These are phyloP conservation scores for Ramaria rubella DNA, from an alignment of 768 basidiomycete genomes.

Conservation along the genomic window DNA sequence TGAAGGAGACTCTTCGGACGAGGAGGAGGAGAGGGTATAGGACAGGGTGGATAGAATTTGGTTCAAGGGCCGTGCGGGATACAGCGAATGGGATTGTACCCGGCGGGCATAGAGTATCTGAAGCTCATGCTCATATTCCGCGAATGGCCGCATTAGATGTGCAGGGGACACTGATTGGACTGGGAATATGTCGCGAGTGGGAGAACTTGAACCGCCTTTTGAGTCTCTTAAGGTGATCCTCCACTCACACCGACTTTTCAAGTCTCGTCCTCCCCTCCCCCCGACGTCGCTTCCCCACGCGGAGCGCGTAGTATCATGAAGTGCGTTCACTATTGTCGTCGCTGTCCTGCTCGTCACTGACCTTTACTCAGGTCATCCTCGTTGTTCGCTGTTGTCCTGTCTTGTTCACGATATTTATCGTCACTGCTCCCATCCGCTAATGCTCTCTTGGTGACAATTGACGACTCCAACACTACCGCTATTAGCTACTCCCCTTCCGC, in stretches of 20 bases:
- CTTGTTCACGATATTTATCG: slow-evolving; percentile 6
- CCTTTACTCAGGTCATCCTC: slow-evolving; percentile 8
- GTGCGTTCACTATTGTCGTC: background rate
- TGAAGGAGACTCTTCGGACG: too few species aligned
- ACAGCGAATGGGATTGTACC: background rate
- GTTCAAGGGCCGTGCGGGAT: background rate
- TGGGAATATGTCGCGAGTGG: slow-evolving; percentile 4
- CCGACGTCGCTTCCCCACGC: slow-evolving; percentile 14
- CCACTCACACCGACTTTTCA: background rate
- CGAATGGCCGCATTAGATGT: slow-evolving; percentile 2
- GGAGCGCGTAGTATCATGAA: slow-evolving; percentile 5
- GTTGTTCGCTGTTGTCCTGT: background rate
- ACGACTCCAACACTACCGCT: slow-evolving; percentile 31
- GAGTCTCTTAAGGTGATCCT: slow-evolving; percentile 7
- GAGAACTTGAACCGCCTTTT: background rate
- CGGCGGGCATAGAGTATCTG: background rate
- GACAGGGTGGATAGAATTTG: background rate
- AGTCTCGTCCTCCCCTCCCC: background rate
- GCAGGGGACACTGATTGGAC: slow-evolving; percentile 6
- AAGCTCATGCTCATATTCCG: background rate
- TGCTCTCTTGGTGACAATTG: slow-evolving; percentile 26
- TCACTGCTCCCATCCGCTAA: background rate
- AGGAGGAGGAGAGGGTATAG: too few species aligned
- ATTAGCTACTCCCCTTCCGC: slow-evolving; percentile 33
- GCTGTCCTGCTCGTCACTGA: slow-evolving; percentile 2